Base-by-base conservation (phyloP, 106 monocot species). In the Apostasia ramifera region DNA sequence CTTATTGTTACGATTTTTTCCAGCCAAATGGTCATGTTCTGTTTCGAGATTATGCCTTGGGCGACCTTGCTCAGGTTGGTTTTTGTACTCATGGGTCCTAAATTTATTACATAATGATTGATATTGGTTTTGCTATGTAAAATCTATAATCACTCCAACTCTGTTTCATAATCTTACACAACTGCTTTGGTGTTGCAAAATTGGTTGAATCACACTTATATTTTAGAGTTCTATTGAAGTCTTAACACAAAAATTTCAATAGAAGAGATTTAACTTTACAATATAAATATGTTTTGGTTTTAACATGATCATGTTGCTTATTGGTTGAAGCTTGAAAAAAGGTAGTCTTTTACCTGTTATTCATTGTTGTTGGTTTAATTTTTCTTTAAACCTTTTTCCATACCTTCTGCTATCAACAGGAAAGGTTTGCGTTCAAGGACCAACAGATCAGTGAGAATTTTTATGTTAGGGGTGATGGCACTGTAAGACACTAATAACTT, bases 391-490 rank as follows among this genome's bases (percentile, higher is more conserved):
- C 62, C 7, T 41, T 45, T 44, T 1, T 62, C 44, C 45, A 26
- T 62, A 63, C 37, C 62, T 46, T 48, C 55, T 69, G 51, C 26
- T 57, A 52, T 67, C 48, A 72, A 64, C 81, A 97, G 98, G 93
- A 93, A 82, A 90, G 93, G 66, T 76, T 98, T 8, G 82, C 69
- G 40, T 73, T 5, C 50, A 98, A 98, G 77, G 98, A 91, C 14
- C 98, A 98, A 67, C 64, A 82, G 67, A 85, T 98, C 9, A 87
- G 98, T 70, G 90, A 98, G 70, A 93, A 88, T 45, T 98, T 98
- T 77, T 98, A 82, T 80, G 98, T 93, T 60, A 90, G 98, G 77
- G 98, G 98, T 73, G 98, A 98, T 82, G 98, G 98, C 66, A 98
- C 98, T 55, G 97, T 97, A 81, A 89, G 92, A 79, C n/a, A 14